These are phyloP conservation scores for Globisporangium abappressorium DNA, from an alignment of 352 stramenopile species.

Conservation along the genomic window DNA sequence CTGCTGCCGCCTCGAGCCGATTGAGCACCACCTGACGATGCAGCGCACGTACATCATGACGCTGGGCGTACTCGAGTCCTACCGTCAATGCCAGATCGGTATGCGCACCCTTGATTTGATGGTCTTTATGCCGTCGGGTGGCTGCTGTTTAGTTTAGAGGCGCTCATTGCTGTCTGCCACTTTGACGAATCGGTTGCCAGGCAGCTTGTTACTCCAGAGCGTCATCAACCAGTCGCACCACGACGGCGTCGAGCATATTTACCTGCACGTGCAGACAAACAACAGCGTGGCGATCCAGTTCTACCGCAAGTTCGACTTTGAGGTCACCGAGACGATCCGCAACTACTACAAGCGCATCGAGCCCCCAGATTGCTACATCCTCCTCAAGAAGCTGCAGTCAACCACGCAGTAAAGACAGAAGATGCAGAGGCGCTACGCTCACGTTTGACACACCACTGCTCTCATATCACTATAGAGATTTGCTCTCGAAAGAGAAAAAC, in stretches of 20 bases:
- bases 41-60: constrained; percentile 94
- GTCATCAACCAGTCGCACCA: constrained; percentile 33
- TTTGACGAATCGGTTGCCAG: constrained; percentile 15
- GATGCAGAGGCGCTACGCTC: no score
- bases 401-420: background rate
- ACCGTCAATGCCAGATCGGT: constrained; percentile 81
- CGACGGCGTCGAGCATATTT: constrained; percentile 55
- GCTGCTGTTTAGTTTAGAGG: background rate
- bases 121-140: no score
- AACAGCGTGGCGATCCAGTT: constrained; percentile 91
- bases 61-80: constrained; percentile 87
- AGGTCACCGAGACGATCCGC: constrained; percentile 84
- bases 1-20: constrained; percentile 81
- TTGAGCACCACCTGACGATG: constrained; percentile 20
- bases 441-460: background rate
- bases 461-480: background rate
- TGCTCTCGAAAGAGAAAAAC: background rate
- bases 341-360: constrained; percentile 96
- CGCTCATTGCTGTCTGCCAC: constrained; percentile 2
- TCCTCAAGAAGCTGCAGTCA: constrained; percentile 57
- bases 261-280: constrained; percentile 92
- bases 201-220: constrained; percentile 38
- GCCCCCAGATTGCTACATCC: constrained; percentile 91
- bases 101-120: constrained; percentile 2
- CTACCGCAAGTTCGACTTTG: constrained; percentile 88